phyloP scores from a whole-genome alignment of 164 flowering plant species.

The Annona cherimola region DNA sequence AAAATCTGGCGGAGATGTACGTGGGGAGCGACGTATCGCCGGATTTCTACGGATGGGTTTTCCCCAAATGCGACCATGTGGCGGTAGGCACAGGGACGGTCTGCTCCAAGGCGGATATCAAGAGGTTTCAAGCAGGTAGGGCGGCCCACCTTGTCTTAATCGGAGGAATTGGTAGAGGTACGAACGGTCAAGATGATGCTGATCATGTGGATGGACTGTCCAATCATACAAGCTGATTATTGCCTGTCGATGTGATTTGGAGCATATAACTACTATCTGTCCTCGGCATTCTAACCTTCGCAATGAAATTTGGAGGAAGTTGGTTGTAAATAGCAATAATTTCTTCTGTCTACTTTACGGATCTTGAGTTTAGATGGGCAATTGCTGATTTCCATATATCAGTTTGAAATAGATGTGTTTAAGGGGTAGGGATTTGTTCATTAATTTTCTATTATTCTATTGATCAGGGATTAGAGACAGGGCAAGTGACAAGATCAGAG shows the following conservation, averaged over 20 bases:
- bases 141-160: background rate
- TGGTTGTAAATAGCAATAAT: background rate
- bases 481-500: conserved; percentile 50
- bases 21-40: conserved; percentile 65
- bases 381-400: background rate
- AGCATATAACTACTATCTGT: too few relatives aligned
- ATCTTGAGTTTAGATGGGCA: background rate
- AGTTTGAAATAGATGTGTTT: background rate
- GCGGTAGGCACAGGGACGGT: conserved; percentile 91
- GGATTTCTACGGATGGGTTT: conserved; percentile 73
- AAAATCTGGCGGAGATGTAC: conserved; percentile 68
- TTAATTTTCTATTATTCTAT: background rate
- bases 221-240: background rate
- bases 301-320: too few relatives aligned
- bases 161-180: background rate
- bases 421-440: background rate
- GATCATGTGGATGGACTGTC: background rate
- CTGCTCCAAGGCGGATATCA: conserved; percentile 52
- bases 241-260: background rate
- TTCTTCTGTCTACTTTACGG: too few relatives aligned
- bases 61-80: conserved; percentile 77
- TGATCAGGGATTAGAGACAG: conserved; percentile 44
- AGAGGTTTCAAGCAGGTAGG: conserved; percentile 42
- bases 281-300: too few relatives aligned
- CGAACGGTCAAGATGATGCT: background rate